Evolutionary conservation across 768 basidiomycete species (phyloP), one percentile per base, ranked within the genome.

Genomic region (Saitozyma podzolica): DNA sequence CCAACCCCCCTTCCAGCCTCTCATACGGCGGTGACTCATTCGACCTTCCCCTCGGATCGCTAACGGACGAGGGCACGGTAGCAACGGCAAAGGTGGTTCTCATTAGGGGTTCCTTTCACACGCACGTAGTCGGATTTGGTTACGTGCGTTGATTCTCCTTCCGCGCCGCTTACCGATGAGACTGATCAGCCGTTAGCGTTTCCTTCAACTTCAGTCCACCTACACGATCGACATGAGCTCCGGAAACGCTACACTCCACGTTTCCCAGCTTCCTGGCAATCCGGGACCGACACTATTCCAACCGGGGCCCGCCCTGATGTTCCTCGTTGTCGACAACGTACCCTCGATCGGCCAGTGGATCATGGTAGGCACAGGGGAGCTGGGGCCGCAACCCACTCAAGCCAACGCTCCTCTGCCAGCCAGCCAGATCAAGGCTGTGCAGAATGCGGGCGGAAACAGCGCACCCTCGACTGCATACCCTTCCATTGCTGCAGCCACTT

Each of bases 251-350:
- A 56, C 61, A 11, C 81, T 92, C 47, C 87, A 90, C 69, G 88
- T 89, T 62, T 83, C 83, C 66, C 89, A 89, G 78, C 76, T 89
- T 17, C 89, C 88, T 3, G 88, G 88, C 6, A 91, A 90, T 75
- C 83, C 91, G 1, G 86, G n/a, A n/a, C n/a, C n/a, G n/a, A n/a
- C n/a, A n/a, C n/a, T n/a, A n/a, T n/a, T n/a, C n/a, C 63, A 59
- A 41, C 72, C 72, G 16, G 94, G 94, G 6, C 93, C 94, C 8
- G 89, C 85, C 0, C 82, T 93, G 66, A 62, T 94, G 62, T 96
- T 86, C 72, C 89, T 94, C 62, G 88, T 86, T 41, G 84, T 97
- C 64, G 83, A 88, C 65, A 92, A 91, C 47, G 85, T 96, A 11
- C 94, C 93, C 2, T 88, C 87, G 56, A 88, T 87, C 63, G 93